A percentile compares a stretch with the other conserved stretches of the same genome.
Conservation (phyloP, 2,329 filamentous ascomycete species). For the Alternaria hordeiaustralica region DNA sequence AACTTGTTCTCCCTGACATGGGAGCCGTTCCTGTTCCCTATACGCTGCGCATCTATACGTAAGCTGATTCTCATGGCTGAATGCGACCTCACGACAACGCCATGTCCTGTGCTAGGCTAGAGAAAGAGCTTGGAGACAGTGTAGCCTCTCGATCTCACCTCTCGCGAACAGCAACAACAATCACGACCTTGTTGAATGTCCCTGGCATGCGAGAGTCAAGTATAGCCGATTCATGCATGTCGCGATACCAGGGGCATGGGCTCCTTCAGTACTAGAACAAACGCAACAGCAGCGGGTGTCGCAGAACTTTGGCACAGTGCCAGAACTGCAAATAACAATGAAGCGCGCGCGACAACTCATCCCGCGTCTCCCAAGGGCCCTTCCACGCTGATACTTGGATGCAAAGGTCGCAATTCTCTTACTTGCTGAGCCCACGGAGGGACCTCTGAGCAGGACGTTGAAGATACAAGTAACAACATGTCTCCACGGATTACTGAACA, state of each 20-base stretch:
- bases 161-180: not conserved
- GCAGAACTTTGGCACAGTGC: not conserved
- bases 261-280: not conserved
- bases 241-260: not conserved
- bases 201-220: not conserved
- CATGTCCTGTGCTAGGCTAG: not conserved
- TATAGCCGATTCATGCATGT: not conserved
- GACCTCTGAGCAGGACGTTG: not conserved
- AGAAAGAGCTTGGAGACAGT: not conserved
- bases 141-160: not conserved
- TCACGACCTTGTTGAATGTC: not conserved
- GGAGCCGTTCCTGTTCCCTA: not conserved
- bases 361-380: not conserved
- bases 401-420: not conserved
- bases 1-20: not conserved
- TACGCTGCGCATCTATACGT: not conserved
- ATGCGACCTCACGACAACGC: not conserved
- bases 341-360: not conserved
- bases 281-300: not conserved
- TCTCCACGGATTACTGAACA: not conserved
- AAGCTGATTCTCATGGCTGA: not conserved
- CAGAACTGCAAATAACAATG: not conserved
- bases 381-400: not conserved
- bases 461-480: slow-evolving; percentile 2
- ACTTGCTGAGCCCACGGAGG: not conserved